phyloP scores from a whole-genome alignment of 2,329 filamentous ascomycete genomes.

The Huntiella moniliformis region DNA sequence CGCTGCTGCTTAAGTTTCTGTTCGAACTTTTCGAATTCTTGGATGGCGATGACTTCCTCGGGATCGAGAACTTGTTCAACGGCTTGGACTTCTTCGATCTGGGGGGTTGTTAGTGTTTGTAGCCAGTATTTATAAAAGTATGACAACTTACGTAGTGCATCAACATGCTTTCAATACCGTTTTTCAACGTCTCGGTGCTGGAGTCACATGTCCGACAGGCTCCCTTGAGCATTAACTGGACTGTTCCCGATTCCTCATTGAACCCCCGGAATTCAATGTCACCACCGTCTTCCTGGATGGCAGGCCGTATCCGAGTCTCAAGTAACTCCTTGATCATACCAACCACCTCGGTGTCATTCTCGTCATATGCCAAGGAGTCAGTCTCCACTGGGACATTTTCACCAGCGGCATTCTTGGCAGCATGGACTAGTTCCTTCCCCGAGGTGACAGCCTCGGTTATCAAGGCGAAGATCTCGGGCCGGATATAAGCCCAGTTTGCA shows the following conservation, averaged over 20 bases:
- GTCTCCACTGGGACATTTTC: constrained; percentile 29
- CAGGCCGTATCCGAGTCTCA: constrained; percentile 83
- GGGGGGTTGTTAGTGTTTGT: constrained; percentile 16
- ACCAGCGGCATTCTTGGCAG: constrained; percentile 40
- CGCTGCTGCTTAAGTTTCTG: constrained; percentile 47
- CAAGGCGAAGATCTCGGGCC: constrained; percentile 83
- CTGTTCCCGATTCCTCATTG: constrained; percentile 49
- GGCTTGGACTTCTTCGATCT: constrained; percentile 91
- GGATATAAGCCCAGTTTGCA: constrained; percentile 84
- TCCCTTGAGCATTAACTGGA: constrained; percentile 72
- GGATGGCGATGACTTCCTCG: constrained; percentile 72
- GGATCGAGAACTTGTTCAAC: constrained; percentile 81
- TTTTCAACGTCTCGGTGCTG: constrained; percentile 90
- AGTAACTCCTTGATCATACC: constrained; percentile 97
- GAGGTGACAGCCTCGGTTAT: constrained; percentile 84
- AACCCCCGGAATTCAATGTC: constrained; percentile 95
- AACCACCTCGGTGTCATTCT: constrained; percentile 84
- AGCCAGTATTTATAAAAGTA: not conserved
- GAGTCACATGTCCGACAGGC: constrained; percentile 93
- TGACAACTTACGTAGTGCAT: constrained; percentile 67
- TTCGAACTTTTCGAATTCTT: constrained; percentile 89
- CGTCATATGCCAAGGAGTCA: constrained; percentile 65
- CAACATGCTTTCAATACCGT: constrained; percentile 95
- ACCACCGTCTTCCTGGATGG: constrained; percentile 93
- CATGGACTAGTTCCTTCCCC: constrained; percentile 63